phyloP scores from a whole-genome alignment of 2,329 filamentous ascomycete genomes.

The Acrocalymma vagum region DNA sequence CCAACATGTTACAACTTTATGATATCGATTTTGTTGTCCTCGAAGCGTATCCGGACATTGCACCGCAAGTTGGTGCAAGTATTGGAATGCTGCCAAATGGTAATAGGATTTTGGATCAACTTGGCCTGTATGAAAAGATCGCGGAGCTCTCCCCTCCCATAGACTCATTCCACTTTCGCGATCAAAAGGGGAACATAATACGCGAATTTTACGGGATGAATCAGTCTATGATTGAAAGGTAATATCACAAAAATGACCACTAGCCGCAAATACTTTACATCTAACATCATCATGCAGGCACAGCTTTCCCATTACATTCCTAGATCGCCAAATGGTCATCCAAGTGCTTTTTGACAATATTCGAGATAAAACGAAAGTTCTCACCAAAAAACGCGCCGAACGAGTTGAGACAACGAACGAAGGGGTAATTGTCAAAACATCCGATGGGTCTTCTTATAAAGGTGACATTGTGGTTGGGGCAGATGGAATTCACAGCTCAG shows the following conservation, averaged over 20 bases:
- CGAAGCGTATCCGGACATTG: conserved; percentile 28
- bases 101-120: conserved; percentile 31
- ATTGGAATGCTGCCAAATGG: conserved; percentile 28
- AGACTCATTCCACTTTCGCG: neutral
- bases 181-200: conserved; percentile 5
- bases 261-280: neutral
- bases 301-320: conserved; percentile 4
- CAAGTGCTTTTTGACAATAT: conserved; percentile 28
- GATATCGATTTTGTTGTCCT: conserved; percentile 34
- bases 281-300: too few relatives aligned
- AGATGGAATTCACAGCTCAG: conserved; percentile 31
- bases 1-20: conserved; percentile 26
- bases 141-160: conserved; percentile 1
- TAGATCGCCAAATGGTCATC: conserved; percentile 27
- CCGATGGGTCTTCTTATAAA: conserved; percentile 21
- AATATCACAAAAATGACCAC: too few relatives aligned
- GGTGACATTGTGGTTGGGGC: conserved; percentile 34
- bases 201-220: neutral
- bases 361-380: conserved; percentile 26
- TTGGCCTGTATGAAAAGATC: conserved; percentile 24
- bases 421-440: conserved; percentile 22
- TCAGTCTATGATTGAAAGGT: too few relatives aligned
- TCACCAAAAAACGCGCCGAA: conserved; percentile 16
- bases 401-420: conserved; percentile 20
- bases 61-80: conserved; percentile 28